Conservation (phyloP, 2,329 filamentous ascomycete species). For the Monilinia fructigena region DNA sequence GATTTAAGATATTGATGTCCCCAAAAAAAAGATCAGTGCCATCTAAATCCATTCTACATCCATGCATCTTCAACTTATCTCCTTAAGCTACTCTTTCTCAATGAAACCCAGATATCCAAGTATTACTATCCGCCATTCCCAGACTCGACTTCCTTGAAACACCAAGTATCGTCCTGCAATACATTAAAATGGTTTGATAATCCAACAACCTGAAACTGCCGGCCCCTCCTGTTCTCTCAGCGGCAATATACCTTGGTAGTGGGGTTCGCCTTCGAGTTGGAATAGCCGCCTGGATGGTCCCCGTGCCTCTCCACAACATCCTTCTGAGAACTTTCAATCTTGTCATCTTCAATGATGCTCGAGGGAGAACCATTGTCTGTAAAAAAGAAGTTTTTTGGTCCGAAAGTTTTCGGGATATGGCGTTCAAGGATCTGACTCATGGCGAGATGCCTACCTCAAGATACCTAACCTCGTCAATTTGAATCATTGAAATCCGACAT, state of each 20-base stretch:
- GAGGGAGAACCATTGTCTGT: too few species aligned
- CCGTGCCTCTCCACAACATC: not conserved
- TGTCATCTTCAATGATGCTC: not conserved
- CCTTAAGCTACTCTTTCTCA: too few species aligned
- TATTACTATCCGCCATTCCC: too few species aligned
- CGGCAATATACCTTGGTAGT: not conserved
- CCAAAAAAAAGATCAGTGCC: too few species aligned
- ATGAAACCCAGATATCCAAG: too few species aligned
- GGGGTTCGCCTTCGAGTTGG: not conserved
- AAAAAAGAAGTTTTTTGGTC: too few species aligned
- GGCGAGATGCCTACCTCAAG: not conserved
- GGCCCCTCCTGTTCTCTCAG: not conserved
- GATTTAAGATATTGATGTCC: too few species aligned
- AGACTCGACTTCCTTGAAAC: too few species aligned
- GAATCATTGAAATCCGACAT: conserved; percentile 2
- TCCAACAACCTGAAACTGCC: not conserved
- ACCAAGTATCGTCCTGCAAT: not conserved
- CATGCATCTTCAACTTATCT: too few species aligned
- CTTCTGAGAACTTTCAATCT: not conserved
- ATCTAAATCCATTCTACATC: too few species aligned
- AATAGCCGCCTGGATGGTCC: conserved; percentile 1
- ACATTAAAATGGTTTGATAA: not conserved
- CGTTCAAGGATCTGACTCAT: not conserved
- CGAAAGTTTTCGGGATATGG: too few species aligned
- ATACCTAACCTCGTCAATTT: not conserved